phyloP scores from a whole-genome alignment of 768 basidiomycete species.

The Austroboletus festivus region DNA sequence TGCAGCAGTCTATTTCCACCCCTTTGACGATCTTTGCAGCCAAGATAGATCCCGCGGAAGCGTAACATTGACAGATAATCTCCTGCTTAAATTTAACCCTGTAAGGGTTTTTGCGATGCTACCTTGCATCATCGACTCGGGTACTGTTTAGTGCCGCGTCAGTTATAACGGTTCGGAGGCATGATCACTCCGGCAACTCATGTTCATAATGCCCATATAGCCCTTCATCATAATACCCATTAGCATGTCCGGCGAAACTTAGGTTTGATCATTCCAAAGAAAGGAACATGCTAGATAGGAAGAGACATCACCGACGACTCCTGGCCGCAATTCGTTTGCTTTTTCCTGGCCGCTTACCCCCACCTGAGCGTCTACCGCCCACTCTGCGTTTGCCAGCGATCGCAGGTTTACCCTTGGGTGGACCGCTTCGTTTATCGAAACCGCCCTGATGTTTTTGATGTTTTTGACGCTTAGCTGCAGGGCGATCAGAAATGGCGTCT shows the following conservation, averaged over 20 bases:
- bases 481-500: slow-evolving; percentile 77
- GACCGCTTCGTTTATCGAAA: slow-evolving; percentile 30
- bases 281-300: slow-evolving; percentile 3
- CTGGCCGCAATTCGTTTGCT: slow-evolving; percentile 48
- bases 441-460: slow-evolving; percentile 35
- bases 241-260: background rate
- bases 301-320: slow-evolving; percentile 25
- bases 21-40: too few relatives aligned
- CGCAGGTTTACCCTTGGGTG: slow-evolving; percentile 42
- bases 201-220: too few relatives aligned
- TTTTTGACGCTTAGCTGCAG: slow-evolving; percentile 53
- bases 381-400: slow-evolving; percentile 18
- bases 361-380: slow-evolving; percentile 27
- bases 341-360: slow-evolving; percentile 57
- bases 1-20: too few relatives aligned
- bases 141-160: too few relatives aligned
- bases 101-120: too few relatives aligned
- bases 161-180: too few relatives aligned
- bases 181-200: too few relatives aligned
- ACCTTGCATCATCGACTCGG: too few relatives aligned
- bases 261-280: background rate
- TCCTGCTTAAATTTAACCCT: too few relatives aligned
- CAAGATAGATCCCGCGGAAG: too few relatives aligned
- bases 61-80: too few relatives aligned
- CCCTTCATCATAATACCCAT: too few relatives aligned